Percentiles rank a stretch among this genome's conserved stretches.
These are phyloP conservation scores for Cyphellophora europaea DNA, from an alignment of 2,329 filamentous ascomycete species.

Conservation along the genomic window DNA sequence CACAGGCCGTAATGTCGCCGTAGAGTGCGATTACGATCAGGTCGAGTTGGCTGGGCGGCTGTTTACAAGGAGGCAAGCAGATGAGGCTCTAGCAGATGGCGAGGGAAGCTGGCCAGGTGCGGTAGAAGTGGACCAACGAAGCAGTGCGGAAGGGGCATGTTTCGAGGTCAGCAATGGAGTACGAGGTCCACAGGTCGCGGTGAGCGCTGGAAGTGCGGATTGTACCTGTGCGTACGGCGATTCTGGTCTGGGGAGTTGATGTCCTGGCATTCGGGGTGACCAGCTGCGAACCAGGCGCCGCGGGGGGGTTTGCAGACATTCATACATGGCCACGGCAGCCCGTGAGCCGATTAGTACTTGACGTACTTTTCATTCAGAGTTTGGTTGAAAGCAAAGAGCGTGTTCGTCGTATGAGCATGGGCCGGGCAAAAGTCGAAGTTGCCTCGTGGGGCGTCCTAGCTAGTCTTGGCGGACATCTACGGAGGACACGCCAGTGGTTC, in stretches of 20 bases:
- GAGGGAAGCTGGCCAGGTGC: background rate
- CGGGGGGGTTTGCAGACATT: background rate
- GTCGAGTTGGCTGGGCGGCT: background rate
- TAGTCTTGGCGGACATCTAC: too few species aligned
- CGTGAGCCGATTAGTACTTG: too few species aligned
- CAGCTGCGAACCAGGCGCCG: background rate
- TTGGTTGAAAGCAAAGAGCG: too few species aligned
- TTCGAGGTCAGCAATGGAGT: background rate
- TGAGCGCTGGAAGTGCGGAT: background rate
- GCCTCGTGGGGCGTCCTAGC: too few species aligned
- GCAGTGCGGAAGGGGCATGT: background rate
- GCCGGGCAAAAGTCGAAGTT: too few species aligned
- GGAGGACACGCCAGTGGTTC: too few species aligned
- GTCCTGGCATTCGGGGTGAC: too few species aligned
- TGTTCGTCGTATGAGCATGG: too few species aligned
- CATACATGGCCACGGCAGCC: conserved; percentile 1
- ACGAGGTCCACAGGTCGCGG: background rate
- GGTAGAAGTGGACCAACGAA: background rate
- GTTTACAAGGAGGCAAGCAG: background rate
- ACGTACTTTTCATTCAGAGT: too few species aligned
- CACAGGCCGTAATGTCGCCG: background rate
- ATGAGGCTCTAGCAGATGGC: background rate
- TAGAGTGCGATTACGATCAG: background rate
- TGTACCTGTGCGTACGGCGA: background rate
- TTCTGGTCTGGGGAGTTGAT: too few species aligned